Conservation (phyloP, 768 basidiomycete species). For the Leccinellum albellum region DNA sequence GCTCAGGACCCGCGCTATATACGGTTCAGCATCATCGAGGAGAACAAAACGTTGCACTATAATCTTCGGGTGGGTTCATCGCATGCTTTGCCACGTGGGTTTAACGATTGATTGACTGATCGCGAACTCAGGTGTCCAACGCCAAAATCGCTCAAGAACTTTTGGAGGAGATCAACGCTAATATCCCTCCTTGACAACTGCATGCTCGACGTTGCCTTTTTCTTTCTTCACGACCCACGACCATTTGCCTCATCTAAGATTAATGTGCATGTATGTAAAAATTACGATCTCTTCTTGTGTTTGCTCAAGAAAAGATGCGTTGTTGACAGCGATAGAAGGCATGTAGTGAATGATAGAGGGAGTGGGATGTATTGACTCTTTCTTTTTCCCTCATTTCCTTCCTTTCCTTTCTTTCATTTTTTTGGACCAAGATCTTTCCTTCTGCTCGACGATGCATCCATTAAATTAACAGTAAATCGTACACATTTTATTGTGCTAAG, state of each 20-base stretch:
- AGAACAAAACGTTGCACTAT: conserved; percentile 59
- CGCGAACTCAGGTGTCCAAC: conserved; percentile 50
- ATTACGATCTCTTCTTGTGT: conserved; percentile 27
- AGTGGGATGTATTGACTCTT: conserved; percentile 6
- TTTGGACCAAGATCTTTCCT: conserved; percentile 10
- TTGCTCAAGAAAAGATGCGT: conserved; percentile 23
- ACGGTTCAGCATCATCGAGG: conserved; percentile 69
- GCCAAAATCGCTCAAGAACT: conserved; percentile 71
- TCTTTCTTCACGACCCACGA: conserved; percentile 15
- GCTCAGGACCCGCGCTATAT: conserved; percentile 80
- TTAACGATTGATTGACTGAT: not conserved
- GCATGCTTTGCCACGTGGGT: not conserved
- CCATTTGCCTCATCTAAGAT: conserved; percentile 30
- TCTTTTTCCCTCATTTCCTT: not conserved
- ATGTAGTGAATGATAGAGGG: conserved; percentile 12
- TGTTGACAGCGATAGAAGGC: conserved; percentile 23
- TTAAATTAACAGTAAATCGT: conserved; percentile 27
- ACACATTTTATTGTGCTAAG: conserved; percentile 18
- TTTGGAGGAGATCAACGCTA: conserved; percentile 48
- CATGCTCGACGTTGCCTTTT: not conserved
- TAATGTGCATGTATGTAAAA: conserved; percentile 34
- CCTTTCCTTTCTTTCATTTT: conserved; percentile 1
- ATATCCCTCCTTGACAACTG: conserved; percentile 34
- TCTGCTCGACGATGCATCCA: conserved; percentile 12
- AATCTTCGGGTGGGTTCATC: conserved; percentile 59